Evolutionary conservation across 2,329 filamentous ascomycete genomes (phyloP).

Genomic region (Bipolaris sorokiniana): DNA sequence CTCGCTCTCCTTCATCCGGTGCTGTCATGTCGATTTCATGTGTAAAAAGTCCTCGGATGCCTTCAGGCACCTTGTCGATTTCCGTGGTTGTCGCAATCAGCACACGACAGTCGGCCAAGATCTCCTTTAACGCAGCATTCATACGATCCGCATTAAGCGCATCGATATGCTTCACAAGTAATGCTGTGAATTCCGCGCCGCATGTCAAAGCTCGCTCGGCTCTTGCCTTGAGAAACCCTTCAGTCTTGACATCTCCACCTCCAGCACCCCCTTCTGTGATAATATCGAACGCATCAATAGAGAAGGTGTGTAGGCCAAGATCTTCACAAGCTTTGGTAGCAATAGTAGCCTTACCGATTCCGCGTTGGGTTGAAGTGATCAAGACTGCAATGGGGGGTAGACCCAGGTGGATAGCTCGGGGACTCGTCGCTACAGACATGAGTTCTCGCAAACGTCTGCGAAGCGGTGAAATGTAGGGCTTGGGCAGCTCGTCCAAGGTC

Average conservation of each 20-base stretch:
- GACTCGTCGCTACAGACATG: slow-evolving; percentile 85
- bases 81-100: slow-evolving; percentile 94
- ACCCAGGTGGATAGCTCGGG: slow-evolving; percentile 81
- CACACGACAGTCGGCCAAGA: slow-evolving; percentile 79
- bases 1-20: slow-evolving; percentile 89
- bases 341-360: slow-evolving; percentile 87
- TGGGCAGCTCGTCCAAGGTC: slow-evolving; percentile 48
- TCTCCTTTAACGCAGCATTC: slow-evolving; percentile 80
- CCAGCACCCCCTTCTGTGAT: slow-evolving; percentile 88
- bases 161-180: slow-evolving; percentile 90
- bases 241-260: slow-evolving; percentile 90
- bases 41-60: slow-evolving; percentile 87
- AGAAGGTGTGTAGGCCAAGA: slow-evolving; percentile 86
- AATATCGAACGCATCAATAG: slow-evolving; percentile 91
- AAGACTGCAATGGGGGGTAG: slow-evolving; percentile 89
- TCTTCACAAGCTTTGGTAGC: slow-evolving; percentile 81
- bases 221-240: slow-evolving; percentile 84
- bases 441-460: slow-evolving; percentile 77
- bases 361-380: slow-evolving; percentile 87
- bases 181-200: slow-evolving; percentile 78
- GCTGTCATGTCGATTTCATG: slow-evolving; percentile 94
- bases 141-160: slow-evolving; percentile 91
- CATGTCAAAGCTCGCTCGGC: slow-evolving; percentile 89
- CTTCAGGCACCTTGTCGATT: slow-evolving; percentile 90
- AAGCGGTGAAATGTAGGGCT: slow-evolving; percentile 53